These are phyloP conservation scores for Ophiostoma fasciatum DNA, from an alignment of 2,329 filamentous ascomycete species.

Conservation along the genomic window DNA sequence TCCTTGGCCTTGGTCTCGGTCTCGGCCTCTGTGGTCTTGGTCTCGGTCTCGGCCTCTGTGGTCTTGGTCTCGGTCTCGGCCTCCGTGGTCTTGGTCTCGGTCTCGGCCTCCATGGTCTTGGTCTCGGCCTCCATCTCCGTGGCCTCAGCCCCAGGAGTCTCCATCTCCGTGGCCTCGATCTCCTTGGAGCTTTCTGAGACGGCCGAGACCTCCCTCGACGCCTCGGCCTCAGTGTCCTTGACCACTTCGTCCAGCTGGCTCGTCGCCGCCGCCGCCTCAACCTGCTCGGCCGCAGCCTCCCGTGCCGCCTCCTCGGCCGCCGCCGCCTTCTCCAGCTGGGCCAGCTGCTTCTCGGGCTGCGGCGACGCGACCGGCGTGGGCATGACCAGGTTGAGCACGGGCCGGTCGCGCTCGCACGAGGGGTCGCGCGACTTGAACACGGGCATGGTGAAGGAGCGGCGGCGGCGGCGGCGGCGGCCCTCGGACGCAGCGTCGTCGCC, in stretches of 20 bases:
- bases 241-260: too few relatives aligned
- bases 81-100: too few relatives aligned
- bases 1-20: too few relatives aligned
- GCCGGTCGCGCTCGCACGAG: slow-evolving; percentile 39
- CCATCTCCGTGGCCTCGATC: too few relatives aligned
- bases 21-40: too few relatives aligned
- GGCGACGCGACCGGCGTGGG: slow-evolving; percentile 44
- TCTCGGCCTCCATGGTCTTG: background rate
- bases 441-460: slow-evolving; percentile 14
- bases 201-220: too few relatives aligned
- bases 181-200: too few relatives aligned
- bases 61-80: background rate
- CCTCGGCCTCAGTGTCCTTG: too few relatives aligned
- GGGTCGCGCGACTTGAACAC: slow-evolving; percentile 33
- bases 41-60: background rate
- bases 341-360: slow-evolving; percentile 25
- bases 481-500: too few relatives aligned
- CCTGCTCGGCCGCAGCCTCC: background rate
- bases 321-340: slow-evolving; percentile 16
- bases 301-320: background rate
- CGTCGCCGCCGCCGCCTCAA: too few relatives aligned
- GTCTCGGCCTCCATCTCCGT: background rate
- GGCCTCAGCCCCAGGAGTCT: background rate
- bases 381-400: slow-evolving; percentile 43
- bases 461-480: background rate